phyloP scores from a whole-genome alignment of 768 basidiomycete species.

The Pseudohyphozyma bogoriensis region DNA sequence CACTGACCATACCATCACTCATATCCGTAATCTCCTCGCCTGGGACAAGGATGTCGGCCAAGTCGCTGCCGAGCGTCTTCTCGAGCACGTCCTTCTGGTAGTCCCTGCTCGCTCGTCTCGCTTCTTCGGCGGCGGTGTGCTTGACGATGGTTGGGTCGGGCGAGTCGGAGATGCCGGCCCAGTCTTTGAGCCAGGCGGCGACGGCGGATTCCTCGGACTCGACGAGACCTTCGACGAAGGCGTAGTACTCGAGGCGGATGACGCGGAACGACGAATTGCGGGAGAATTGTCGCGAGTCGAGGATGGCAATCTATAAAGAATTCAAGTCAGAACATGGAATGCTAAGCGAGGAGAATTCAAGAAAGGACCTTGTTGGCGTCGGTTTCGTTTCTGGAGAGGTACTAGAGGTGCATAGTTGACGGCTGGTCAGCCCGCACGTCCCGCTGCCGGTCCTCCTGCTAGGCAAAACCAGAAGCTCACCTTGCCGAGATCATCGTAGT shows the following conservation, averaged over 20 bases:
- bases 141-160: background rate
- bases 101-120: background rate
- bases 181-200: constrained; percentile 12
- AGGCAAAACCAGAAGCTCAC: constrained; percentile 1
- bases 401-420: too few species aligned
- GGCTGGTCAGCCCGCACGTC: too few species aligned
- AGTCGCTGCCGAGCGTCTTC: background rate
- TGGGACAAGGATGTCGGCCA: background rate
- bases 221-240: constrained; percentile 22
- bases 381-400: constrained; percentile 9
- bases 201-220: constrained; percentile 22
- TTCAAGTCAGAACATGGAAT: too few species aligned
- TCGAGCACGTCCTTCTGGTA: background rate
- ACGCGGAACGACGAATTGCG: constrained; percentile 10
- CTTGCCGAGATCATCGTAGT: constrained; percentile 27
- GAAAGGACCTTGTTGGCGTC: constrained; percentile 11
- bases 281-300: constrained; percentile 26
- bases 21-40: background rate
- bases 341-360: too few species aligned
- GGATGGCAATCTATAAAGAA: too few species aligned
- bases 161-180: constrained; percentile 2
- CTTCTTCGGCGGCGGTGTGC: background rate
- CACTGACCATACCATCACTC: background rate
- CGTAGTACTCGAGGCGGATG: constrained; percentile 25
- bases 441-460: too few species aligned